Evolutionary conservation across 352 stramenopile species (phyloP), one percentile per base, ranked within the genome.

Genomic region (Chrysophaeum taylorii): DNA sequence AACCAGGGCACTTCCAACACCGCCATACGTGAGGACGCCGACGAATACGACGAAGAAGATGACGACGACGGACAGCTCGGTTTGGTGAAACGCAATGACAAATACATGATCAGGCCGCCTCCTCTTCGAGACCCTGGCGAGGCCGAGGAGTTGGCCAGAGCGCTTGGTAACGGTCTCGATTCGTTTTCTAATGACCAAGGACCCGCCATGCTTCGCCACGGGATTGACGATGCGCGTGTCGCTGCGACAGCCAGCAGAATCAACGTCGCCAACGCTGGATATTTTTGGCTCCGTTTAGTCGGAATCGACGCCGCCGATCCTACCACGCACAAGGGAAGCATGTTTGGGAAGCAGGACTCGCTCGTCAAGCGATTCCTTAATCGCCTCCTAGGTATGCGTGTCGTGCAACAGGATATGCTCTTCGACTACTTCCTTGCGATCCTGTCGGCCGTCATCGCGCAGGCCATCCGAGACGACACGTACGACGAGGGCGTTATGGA

Each of bases 331-430:
- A n/a, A n/a, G n/a, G n/a, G n/a, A n/a, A n/a, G n/a, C n/a, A n/a
- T n/a, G n/a, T n/a, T n/a, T n/a, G n/a, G n/a, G n/a, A n/a, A n/a
- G n/a, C n/a, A 63, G 25, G 14, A 7, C 27, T n/a, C n/a, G n/a
- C n/a, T 18, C 39, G 74, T 78, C 18, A 74, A 74, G 27, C 50
- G 71, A 0, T 78, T 78, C 60, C 63, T 78, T n/a, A 78, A 78
- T 36, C 73, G 72, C 7, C 29, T 76, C 0, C 74, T 78, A 12
- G 74, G 74, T 0, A 39, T 78, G 0, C 31, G 64, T 0, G 39
- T 75, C 4, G 14, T 41, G 23, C 63, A 67, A n/a, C 74, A 78
- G 52, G 69, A 70, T 33, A 38, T 75, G 4, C 53, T 78, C 21
- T 78, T 78, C 64, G 23, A 71, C 18, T 76, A 76, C 41, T 78